Percentiles rank a stretch among this genome's conserved stretches.
Evolutionary conservation across 2,329 filamentous ascomycete species (phyloP).

Genomic region (Zelopaecilomyces penicillatus): DNA sequence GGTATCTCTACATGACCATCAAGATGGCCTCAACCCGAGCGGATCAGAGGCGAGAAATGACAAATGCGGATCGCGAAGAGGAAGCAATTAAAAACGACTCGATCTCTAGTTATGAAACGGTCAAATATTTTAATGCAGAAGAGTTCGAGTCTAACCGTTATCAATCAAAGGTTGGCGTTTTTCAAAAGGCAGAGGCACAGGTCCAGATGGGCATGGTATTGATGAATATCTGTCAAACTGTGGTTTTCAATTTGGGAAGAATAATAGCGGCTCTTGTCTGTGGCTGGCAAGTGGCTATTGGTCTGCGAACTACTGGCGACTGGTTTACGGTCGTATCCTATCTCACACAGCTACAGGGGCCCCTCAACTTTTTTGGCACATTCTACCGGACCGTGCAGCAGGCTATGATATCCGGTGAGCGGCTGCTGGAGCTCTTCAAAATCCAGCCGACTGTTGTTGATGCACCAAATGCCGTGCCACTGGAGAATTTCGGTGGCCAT

Average conservation of each 20-base stretch:
- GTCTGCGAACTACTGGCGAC: conserved; percentile 56
- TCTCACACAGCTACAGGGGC: conserved; percentile 70
- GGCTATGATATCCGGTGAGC: conserved; percentile 94
- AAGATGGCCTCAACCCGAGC: conserved; percentile 91
- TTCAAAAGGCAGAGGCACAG: conserved; percentile 66
- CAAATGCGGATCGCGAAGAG: conserved; percentile 88
- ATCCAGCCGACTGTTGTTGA: conserved; percentile 90
- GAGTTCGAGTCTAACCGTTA: conserved; percentile 70
- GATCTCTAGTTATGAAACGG: conserved; percentile 95
- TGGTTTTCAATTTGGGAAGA: conserved; percentile 71
- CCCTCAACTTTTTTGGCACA: conserved; percentile 82
- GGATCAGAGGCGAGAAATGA: conserved; percentile 86
- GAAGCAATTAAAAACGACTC: conserved; percentile 98
- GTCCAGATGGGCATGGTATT: conserved; percentile 69
- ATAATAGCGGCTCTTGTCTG: conserved; percentile 64
- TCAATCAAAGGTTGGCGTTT: conserved; percentile 59
- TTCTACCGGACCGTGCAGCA: conserved; percentile 96
- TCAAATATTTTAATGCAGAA: conserved; percentile 86
- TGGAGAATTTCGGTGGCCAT: conserved; percentile 66
- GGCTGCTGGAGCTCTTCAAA: conserved; percentile 91
- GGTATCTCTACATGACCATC: conserved; percentile 93
- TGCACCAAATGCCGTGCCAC: conserved; percentile 50
- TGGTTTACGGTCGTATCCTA: conserved; percentile 70
- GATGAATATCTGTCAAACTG: conserved; percentile 74
- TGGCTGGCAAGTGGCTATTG: conserved; percentile 66